Percentiles rank a stretch among this genome's conserved stretches.
Conservation (phyloP, 2,329 filamentous ascomycete genomes). For the Fusarium musae region DNA sequence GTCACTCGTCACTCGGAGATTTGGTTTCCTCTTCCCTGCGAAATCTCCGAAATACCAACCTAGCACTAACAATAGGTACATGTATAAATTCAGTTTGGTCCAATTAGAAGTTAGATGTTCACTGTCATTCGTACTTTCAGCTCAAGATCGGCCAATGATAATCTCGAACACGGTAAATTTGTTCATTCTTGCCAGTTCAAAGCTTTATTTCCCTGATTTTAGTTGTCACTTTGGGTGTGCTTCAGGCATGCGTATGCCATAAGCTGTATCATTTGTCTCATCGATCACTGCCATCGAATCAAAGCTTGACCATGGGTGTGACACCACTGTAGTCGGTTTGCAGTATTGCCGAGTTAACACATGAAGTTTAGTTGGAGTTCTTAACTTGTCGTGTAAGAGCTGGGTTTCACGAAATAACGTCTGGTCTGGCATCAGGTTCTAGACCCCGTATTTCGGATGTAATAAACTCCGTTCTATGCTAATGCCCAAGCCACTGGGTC, state of each 20-base stretch:
- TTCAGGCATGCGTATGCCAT: not conserved
- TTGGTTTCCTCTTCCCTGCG: conserved; percentile 34
- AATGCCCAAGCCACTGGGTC: not conserved
- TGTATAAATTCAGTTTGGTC: conserved; percentile 17
- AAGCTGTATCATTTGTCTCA: not conserved
- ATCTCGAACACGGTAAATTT: not conserved
- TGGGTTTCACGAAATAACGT: not conserved
- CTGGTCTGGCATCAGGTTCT: not conserved
- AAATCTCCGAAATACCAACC: conserved; percentile 39
- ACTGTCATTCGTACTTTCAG: conserved; percentile 18
- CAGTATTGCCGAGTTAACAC: not conserved
- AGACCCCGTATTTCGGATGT: not conserved
- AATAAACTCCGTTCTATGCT: not conserved
- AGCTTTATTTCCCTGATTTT: not conserved
- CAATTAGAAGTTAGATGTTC: conserved; percentile 28
- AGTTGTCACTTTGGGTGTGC: not conserved
- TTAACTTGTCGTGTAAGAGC: conserved; percentile 1
- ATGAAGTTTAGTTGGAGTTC: not conserved
- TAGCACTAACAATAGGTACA: conserved; percentile 24
- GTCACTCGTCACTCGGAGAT: conserved; percentile 38
- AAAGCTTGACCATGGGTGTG: not conserved
- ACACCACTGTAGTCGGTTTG: not conserved
- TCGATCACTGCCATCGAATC: not conserved
- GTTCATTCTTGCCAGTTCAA: not conserved
- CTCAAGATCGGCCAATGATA: conserved; percentile 21